Base-by-base conservation (phyloP, 2,329 filamentous ascomycete genomes). In the Neonectria punicea region DNA sequence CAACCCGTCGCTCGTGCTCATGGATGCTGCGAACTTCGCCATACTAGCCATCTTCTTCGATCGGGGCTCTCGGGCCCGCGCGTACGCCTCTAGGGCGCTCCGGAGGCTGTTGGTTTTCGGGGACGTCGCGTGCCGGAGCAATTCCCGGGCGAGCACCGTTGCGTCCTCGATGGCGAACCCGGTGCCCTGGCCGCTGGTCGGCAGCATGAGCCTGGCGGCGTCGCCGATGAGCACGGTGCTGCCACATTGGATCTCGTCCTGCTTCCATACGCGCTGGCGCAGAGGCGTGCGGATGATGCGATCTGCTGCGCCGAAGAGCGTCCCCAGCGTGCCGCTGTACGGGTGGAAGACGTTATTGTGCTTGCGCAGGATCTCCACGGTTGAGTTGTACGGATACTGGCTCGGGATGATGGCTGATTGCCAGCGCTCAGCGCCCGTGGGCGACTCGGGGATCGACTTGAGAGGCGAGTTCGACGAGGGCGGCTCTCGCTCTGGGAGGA, bases 151-250 rank as follows among this genome's bases (percentile, higher is more conserved):
- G 16, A 74, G 50, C 1, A 74, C 70, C 0, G 72, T 73, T 8
- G 71, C 72, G 13, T 74, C 72, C 34, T 74, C 72, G 10, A 74
- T 68, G 25, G 70, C 71, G 22, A 74, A 74, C 1, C 72, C 70
- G 4, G 72, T 74, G 22, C 72, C 72, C 43, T 74, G 71, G 0
- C 72, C 72, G 43, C 72, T 74, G 11, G 70, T 74, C 5, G 72
- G 72, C 3, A 74, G 25, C 70, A 74, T 73, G 7, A 74, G 53
- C 2, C 72, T 56, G 1, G 71, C 66, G 0, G 72, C 72, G 25
- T 74, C 72, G 25, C 72, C 72, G 2, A 74, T 61, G 30, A 73
- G 63, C 10, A 71, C 70, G 16, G 59, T 25, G 30, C 64, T 71
- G 36, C 54, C 54, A 14, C 50, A 61, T n/a, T 72, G 73, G 41